These are phyloP conservation scores for Limnomonas spitsbergensis DNA, from an alignment of 139 green algal genomes.

Conservation along the genomic window DNA sequence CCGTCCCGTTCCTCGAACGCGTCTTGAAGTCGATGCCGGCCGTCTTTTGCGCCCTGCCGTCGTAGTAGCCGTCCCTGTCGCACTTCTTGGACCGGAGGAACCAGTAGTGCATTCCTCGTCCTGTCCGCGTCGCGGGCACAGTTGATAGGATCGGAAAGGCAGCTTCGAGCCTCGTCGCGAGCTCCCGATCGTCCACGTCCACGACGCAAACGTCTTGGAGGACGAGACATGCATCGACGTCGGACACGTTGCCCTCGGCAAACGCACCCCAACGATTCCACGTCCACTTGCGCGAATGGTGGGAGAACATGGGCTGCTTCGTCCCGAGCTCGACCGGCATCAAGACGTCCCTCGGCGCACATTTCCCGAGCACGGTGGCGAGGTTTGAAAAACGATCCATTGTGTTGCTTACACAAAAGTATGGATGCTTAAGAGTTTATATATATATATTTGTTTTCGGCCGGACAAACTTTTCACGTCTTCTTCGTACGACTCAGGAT, in stretches of 20 bases:
- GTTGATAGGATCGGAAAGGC: background rate
- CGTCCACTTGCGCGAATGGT: background rate
- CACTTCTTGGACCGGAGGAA: slow-evolving; percentile 11
- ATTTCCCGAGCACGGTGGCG: too few species aligned
- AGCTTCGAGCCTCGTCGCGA: background rate
- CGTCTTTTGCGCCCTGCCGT: background rate
- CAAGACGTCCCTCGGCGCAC: background rate
- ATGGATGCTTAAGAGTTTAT: too few species aligned
- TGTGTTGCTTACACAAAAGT: too few species aligned
- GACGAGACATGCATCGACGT: slow-evolving; percentile 7
- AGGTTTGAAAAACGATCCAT: too few species aligned
- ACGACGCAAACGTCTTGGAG: slow-evolving; percentile 21
- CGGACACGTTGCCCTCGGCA: background rate
- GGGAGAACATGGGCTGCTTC: background rate
- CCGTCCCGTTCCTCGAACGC: background rate
- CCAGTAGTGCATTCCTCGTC: slow-evolving; percentile 18
- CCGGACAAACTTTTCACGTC: too few species aligned
- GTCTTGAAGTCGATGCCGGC: slow-evolving; percentile 28
- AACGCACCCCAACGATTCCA: background rate
- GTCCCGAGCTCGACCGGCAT: background rate
- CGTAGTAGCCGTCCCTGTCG: slow-evolving; percentile 13
- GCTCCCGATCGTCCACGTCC: slow-evolving; percentile 13
- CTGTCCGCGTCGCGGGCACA: slow-evolving; percentile 7
- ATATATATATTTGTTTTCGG: too few species aligned
- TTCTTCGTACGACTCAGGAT: too few species aligned